Evolutionary conservation across 176 grass and related monocot species (phyloP).

Genomic region (Carex scoparia): DNA sequence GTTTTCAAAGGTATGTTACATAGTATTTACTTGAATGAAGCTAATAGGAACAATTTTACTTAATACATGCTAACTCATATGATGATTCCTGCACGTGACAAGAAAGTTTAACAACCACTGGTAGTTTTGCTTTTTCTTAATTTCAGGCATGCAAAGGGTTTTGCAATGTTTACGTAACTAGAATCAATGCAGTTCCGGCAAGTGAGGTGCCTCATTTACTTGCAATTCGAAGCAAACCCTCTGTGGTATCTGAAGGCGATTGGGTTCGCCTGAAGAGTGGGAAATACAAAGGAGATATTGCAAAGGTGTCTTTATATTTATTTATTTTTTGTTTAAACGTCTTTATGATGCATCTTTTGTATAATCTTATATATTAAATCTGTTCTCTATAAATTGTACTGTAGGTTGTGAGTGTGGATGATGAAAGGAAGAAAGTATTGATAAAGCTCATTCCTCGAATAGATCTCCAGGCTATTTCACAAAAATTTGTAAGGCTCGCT

Average conservation of each 20-base stretch:
- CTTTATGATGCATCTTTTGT: conserved; percentile 21
- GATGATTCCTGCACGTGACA: background rate
- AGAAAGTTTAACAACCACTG: background rate
- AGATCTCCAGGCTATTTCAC: conserved; percentile 80
- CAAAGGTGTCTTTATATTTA: conserved; percentile 44
- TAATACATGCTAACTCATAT: conserved; percentile 13
- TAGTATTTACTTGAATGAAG: background rate
- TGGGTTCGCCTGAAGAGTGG: conserved; percentile 92
- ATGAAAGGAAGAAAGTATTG: conserved; percentile 67
- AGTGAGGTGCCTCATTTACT: conserved; percentile 79
- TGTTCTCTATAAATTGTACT: conserved; percentile 9
- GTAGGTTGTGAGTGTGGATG: conserved; percentile 63
- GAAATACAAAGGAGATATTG: conserved; percentile 96
- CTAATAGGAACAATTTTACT: background rate
- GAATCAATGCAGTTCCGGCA: conserved; percentile 58
- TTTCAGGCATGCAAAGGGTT: conserved; percentile 98
- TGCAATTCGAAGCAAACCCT: conserved; percentile 58
- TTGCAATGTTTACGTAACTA: conserved; percentile 66
- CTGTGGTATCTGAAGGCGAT: conserved; percentile 57
- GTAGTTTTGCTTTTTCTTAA: conserved; percentile 19
- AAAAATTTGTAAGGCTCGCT: conserved; percentile 66
- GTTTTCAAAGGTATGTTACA: background rate
- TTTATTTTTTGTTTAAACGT: background rate
- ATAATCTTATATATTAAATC: conserved; percentile 30
- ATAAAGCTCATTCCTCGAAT: conserved; percentile 89